A percentile compares a stretch with the other conserved stretches of the same genome.
Conservation (phyloP, 2,329 filamentous ascomycete species). For the Cordyceps farinosa region DNA sequence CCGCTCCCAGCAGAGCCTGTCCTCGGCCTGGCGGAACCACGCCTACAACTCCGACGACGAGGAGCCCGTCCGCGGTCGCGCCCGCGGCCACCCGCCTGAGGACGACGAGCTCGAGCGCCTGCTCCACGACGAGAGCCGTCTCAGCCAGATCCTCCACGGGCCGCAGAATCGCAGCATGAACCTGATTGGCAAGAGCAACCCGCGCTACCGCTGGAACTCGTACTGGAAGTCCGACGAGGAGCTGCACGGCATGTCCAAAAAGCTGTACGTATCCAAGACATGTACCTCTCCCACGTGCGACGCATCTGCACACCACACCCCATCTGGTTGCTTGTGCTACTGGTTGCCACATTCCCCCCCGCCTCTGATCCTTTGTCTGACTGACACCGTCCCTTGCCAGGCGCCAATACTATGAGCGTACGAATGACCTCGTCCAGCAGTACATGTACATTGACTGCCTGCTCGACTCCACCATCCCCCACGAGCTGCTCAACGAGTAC, state of each 20-base stretch:
- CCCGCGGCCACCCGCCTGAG: constrained; percentile 27
- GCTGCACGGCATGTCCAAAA: constrained; percentile 65
- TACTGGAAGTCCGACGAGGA: constrained; percentile 83
- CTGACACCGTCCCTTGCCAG: constrained; percentile 33
- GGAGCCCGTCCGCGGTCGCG: constrained; percentile 18
- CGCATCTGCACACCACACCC: neutral
- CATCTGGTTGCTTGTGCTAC: neutral
- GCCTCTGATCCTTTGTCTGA: neutral
- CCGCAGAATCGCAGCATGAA: constrained; percentile 77
- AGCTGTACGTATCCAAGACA: constrained; percentile 48
- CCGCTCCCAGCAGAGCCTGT: constrained; percentile 34
- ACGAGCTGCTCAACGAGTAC: constrained; percentile 89
- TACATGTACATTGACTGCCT: constrained; percentile 92
- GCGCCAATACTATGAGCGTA: constrained; percentile 82
- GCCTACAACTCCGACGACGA: constrained; percentile 24
- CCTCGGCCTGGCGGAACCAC: constrained; percentile 25
- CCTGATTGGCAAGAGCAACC: constrained; percentile 84
- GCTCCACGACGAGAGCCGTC: constrained; percentile 53
- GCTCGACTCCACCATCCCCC: constrained; percentile 87
- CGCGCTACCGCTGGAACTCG: constrained; percentile 77
- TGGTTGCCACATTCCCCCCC: neutral
- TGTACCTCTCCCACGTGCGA: neutral
- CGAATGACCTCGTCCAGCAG: constrained; percentile 83
- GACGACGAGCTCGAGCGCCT: constrained; percentile 45
- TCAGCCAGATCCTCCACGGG: constrained; percentile 58